phyloP scores from a whole-genome alignment of 768 basidiomycete genomes.

The Amanita pallidorosea region DNA sequence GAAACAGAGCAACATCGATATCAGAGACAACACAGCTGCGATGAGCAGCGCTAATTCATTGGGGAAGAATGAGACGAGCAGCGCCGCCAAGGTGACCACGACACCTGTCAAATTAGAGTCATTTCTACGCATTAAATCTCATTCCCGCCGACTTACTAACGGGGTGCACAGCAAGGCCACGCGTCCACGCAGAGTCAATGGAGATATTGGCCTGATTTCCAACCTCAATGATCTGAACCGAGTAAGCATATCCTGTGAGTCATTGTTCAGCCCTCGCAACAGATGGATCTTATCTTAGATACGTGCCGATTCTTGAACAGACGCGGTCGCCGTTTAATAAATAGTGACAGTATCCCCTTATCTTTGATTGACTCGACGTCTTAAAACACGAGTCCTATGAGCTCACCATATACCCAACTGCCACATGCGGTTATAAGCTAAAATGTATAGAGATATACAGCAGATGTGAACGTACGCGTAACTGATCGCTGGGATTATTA shows the following conservation, averaged over 20 bases:
- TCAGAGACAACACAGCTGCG: slow-evolving; percentile 58
- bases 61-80: slow-evolving; percentile 50
- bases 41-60: slow-evolving; percentile 47
- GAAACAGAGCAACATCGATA: slow-evolving; percentile 57
- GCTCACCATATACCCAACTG: slow-evolving; percentile 68
- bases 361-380: not conserved
- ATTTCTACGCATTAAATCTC: not conserved
- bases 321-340: slow-evolving; percentile 28
- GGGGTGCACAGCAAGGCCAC: slow-evolving; percentile 65
- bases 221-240: slow-evolving; percentile 26
- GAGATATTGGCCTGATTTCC: slow-evolving; percentile 23
- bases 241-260: slow-evolving; percentile 44
- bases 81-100: slow-evolving; percentile 52
- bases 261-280: not conserved
- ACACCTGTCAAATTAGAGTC: slow-evolving; percentile 21
- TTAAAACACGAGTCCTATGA: not conserved
- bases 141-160: slow-evolving; percentile 41
- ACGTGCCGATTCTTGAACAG: slow-evolving; percentile 39
- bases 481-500: slow-evolving; percentile 25
- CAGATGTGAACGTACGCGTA: slow-evolving; percentile 36
- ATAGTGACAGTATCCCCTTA: slow-evolving; percentile 56
- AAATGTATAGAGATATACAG: not conserved
- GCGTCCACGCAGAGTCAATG: slow-evolving; percentile 55
- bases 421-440: not conserved
- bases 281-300: not conserved